These are phyloP conservation scores for Dendryphion nanum DNA, from an alignment of 2,329 filamentous ascomycete species.

Conservation along the genomic window DNA sequence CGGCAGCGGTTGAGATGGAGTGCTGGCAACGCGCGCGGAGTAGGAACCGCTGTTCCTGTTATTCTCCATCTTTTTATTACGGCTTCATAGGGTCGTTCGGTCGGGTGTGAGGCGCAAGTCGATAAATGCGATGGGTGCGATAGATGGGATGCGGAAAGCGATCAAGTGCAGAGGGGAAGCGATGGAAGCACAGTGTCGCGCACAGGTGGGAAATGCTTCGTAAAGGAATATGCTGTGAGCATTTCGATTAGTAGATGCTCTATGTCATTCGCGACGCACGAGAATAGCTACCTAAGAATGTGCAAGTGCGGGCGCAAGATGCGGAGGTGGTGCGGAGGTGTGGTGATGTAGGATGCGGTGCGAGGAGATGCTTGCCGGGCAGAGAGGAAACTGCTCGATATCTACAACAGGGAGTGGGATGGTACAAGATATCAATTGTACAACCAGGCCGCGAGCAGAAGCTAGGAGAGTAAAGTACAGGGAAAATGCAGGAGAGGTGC, in stretches of 20 bases:
- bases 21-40: conserved; percentile 18
- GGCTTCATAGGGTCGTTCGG: not conserved
- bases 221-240: too few relatives aligned
- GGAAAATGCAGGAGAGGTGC: not conserved
- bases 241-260: too few relatives aligned
- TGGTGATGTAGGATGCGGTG: conserved; percentile 4
- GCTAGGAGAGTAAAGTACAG: conserved; percentile 3
- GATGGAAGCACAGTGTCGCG: too few relatives aligned
- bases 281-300: conserved; percentile 6
- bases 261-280: too few relatives aligned
- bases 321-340: not conserved
- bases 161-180: too few relatives aligned
- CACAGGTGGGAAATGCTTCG: too few relatives aligned
- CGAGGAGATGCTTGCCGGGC: conserved; percentile 3
- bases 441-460: not conserved
- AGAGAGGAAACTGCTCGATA: too few relatives aligned
- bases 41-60: conserved; percentile 25
- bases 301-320: not conserved
- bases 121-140: too few relatives aligned
- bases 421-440: too few relatives aligned
- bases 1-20: conserved; percentile 21
- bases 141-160: too few relatives aligned
- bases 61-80: conserved; percentile 29
- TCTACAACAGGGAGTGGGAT: too few relatives aligned
- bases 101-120: too few relatives aligned